Base-by-base conservation (phyloP, 768 basidiomycete genomes). In the Lactarius evosmus region DNA sequence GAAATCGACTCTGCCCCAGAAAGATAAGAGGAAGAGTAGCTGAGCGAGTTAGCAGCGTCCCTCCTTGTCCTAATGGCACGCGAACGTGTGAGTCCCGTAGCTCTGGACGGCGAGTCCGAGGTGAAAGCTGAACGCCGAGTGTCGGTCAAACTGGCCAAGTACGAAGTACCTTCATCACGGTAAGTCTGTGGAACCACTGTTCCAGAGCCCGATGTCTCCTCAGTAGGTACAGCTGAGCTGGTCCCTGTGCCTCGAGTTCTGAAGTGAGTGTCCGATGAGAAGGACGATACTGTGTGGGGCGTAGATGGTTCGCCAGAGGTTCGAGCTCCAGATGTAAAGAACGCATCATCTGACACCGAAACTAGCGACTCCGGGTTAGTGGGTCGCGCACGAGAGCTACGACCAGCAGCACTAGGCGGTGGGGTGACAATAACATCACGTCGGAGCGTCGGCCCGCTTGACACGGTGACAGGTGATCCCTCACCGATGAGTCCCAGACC, bases 401-500 rank as follows among this genome's bases (percentile, higher is more conserved):
- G 73, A 33, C 70, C 68, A 54, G 71, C 71, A 33, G 64, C 72
- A 50, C 75, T 79, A 11, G 82, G 82, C 1, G 79, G 81, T 0
- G 81, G 81, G 50, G 72, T 83, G 69, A 75, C 77, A 67, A 72
- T 78, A 36, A 86, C 69, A 60, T 78, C 74, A 14, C 75, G 70
- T 14, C 79, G 66, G 29, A 80, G 74, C 30, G 78, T 73, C 16
- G 86, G 81, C 1, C 86, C 87, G 69, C 87, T 89, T 0, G 87
- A 88, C 1, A 88, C 78, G 0, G 88, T 88, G n/a, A 88, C 87
- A 0, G 89, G 87, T 7, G 85, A 85, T 0, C 82, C 83, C 40
- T 80, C 82, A 8, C 83, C 77, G 61, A 80, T 63, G 60, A 80
- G 70, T 67, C 81, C 70, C 62, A 82, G 36, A 69, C 82, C 74